These are phyloP conservation scores for Penicillium decumbens DNA, from an alignment of 2,329 filamentous ascomycete species.

Conservation along the genomic window DNA sequence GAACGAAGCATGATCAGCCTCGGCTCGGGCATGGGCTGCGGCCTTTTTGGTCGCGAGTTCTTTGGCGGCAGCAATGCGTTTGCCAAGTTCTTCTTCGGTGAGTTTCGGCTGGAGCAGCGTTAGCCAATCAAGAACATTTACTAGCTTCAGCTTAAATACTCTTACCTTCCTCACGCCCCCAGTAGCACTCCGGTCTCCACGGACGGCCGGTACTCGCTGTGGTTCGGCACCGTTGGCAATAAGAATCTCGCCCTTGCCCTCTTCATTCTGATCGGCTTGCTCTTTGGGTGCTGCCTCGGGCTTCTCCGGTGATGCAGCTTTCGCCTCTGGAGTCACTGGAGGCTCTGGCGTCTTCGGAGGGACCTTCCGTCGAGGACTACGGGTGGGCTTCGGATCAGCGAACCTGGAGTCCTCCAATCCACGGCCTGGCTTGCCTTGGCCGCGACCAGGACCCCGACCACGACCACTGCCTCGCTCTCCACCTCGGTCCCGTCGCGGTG, in stretches of 20 bases:
- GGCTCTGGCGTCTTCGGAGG: constrained; percentile 18
- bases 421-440: constrained; percentile 14
- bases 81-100: constrained; percentile 60
- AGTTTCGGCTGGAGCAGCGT: constrained; percentile 52
- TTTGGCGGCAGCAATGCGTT: constrained; percentile 57
- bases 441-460: constrained; percentile 28
- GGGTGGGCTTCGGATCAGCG: constrained; percentile 16
- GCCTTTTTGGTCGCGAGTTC: constrained; percentile 57
- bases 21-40: constrained; percentile 60
- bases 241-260: constrained; percentile 9
- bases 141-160: neutral
- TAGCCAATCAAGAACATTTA: constrained; percentile 6
- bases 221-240: constrained; percentile 20
- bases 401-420: constrained; percentile 11
- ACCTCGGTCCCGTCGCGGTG: constrained; percentile 28
- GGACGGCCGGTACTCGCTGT: constrained; percentile 45
- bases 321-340: constrained; percentile 8
- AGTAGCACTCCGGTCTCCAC: constrained; percentile 52
- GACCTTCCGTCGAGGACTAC: constrained; percentile 8
- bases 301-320: constrained; percentile 8
- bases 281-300: constrained; percentile 9
- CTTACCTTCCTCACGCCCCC: constrained; percentile 49
- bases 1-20: constrained; percentile 63
- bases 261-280: constrained; percentile 7
- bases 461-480: constrained; percentile 31